Conservation (phyloP, 306 rosid genomes). For the Corylus heterophylla region DNA sequence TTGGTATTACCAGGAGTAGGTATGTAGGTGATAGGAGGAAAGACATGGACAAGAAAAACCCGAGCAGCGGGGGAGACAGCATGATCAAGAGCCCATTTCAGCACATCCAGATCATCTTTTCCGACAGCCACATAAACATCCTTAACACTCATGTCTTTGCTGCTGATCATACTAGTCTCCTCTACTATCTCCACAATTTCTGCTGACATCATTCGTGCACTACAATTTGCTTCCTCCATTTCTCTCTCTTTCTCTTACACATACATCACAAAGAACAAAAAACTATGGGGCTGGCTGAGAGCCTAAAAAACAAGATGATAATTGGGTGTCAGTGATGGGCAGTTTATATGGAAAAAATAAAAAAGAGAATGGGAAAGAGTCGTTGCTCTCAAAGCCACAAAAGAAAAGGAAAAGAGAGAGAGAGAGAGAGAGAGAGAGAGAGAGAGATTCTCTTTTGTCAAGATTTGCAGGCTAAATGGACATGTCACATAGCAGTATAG, state of each 20-base stretch:
- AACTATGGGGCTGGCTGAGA: conserved; percentile 4
- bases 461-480: conserved; percentile 39
- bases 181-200: conserved; percentile 69
- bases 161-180: conserved; percentile 31
- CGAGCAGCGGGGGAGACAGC: conserved; percentile 54
- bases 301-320: conserved; percentile 35
- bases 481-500: conserved; percentile 32
- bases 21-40: conserved; percentile 60
- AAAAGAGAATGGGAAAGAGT: conserved; percentile 32
- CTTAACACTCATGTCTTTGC: conserved; percentile 30
- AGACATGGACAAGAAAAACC: conserved; percentile 74
- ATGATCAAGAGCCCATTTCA: conserved; percentile 76
- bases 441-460: conserved; percentile 52
- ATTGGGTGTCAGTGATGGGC: conserved; percentile 32
- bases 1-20: conserved; percentile 67
- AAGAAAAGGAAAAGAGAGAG: conserved; percentile 2
- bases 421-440: not conserved
- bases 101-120: conserved; percentile 61
- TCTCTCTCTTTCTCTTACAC: conserved; percentile 11
- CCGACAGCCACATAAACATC: conserved; percentile 84
- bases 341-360: conserved; percentile 16
- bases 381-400: conserved; percentile 55
- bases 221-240: conserved; percentile 47
- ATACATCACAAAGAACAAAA: conserved; percentile 24
- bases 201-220: conserved; percentile 33